Conservation (phyloP, 2,329 filamentous ascomycete genomes). For the Triangularia setosa region DNA sequence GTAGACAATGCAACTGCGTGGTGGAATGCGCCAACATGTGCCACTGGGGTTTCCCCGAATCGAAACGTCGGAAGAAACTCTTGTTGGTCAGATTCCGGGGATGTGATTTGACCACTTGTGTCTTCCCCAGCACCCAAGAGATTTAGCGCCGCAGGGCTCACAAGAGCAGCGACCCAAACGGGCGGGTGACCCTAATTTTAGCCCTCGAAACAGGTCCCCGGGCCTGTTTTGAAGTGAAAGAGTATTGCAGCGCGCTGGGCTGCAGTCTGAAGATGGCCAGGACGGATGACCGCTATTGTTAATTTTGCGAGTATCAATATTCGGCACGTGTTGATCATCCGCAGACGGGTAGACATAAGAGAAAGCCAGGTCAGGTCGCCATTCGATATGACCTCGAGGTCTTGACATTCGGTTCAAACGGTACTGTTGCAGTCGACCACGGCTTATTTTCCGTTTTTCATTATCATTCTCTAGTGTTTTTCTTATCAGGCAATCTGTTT, state of each 20-base stretch:
- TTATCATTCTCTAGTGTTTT: too few relatives aligned
- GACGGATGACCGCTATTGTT: constrained; percentile 14
- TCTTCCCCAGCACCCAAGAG: not conserved
- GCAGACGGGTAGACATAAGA: not conserved
- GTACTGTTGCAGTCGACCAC: not conserved
- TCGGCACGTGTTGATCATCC: not conserved
- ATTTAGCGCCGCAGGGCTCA: not conserved
- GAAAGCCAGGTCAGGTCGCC: not conserved
- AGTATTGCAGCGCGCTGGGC: constrained; percentile 1
- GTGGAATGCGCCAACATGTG: not conserved
- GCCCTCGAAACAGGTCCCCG: constrained; percentile 12
- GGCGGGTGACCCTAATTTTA: constrained; percentile 23
- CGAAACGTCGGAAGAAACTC: constrained; percentile 9
- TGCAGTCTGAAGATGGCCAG: constrained; percentile 1
- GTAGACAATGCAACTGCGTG: constrained; percentile 1
- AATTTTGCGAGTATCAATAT: not conserved
- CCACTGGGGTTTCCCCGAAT: not conserved
- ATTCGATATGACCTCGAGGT: not conserved
- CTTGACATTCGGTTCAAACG: not conserved
- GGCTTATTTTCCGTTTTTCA: not conserved
- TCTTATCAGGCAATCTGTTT: not conserved
- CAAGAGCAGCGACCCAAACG: constrained; percentile 12
- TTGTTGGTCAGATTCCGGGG: constrained; percentile 9
- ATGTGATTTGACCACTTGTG: constrained; percentile 15
- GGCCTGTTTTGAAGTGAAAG: constrained; percentile 7